Conservation (phyloP, 768 basidiomycete genomes). For the Suillus plorans region DNA sequence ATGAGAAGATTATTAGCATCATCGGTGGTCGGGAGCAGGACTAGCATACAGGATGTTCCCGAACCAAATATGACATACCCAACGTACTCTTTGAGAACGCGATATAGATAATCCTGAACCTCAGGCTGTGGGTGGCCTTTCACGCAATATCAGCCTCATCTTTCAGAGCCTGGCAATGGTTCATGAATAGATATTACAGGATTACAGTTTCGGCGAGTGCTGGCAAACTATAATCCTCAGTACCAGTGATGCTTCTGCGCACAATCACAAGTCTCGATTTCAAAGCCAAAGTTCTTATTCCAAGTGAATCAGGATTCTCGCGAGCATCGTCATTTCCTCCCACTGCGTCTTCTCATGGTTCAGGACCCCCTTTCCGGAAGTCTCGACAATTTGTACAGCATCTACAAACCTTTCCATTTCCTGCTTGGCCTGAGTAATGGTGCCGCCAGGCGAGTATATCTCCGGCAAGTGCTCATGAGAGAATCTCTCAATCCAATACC, state of each 20-base stretch:
- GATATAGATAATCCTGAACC: neutral
- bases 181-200: neutral
- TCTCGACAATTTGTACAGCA: conserved; percentile 11
- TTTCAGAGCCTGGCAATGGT: neutral
- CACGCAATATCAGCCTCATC: neutral
- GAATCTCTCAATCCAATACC: conserved; percentile 19
- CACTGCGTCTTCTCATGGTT: conserved; percentile 22
- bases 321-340: conserved; percentile 18
- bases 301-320: conserved; percentile 15
- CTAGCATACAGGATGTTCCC: neutral
- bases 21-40: conserved; percentile 34
- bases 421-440: conserved; percentile 11
- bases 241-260: neutral
- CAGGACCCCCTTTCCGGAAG: conserved; percentile 10
- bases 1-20: conserved; percentile 76
- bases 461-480: conserved; percentile 16
- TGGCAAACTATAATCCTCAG: neutral
- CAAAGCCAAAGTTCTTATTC: neutral
- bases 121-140: neutral
- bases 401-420: conserved; percentile 15
- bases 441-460: conserved; percentile 16
- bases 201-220: neutral
- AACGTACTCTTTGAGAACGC: neutral
- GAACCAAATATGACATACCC: neutral
- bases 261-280: neutral